phyloP scores from a whole-genome alignment of 2,329 filamentous ascomycete species.

The Pyrenophora graminea region DNA sequence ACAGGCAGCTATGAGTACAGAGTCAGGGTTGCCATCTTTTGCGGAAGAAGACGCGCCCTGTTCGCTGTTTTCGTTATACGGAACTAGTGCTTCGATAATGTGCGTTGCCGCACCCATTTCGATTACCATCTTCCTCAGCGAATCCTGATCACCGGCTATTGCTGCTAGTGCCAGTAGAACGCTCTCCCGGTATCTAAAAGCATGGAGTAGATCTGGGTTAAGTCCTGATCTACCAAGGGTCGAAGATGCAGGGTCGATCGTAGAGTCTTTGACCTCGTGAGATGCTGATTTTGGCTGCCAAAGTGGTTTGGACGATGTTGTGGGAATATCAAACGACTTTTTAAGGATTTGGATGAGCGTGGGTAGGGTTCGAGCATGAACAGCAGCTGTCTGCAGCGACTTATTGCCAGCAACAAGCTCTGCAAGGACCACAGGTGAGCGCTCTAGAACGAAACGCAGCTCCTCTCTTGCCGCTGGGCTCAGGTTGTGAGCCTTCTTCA shows the following conservation, averaged over 20 bases:
- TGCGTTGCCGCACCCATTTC: conserved; percentile 79
- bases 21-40: conserved; percentile 73
- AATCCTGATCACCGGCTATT: conserved; percentile 78
- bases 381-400: conserved; percentile 78
- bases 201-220: conserved; percentile 64
- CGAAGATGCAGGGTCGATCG: conserved; percentile 39
- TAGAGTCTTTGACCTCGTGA: conserved; percentile 30
- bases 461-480: conserved; percentile 54
- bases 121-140: conserved; percentile 80
- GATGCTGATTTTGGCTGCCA: conserved; percentile 55
- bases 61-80: conserved; percentile 53
- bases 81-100: conserved; percentile 80
- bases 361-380: conserved; percentile 68
- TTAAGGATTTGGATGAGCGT: conserved; percentile 67
- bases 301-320: conserved; percentile 55
- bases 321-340: conserved; percentile 65
- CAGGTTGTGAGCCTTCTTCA: conserved; percentile 26
- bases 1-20: conserved; percentile 84
- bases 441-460: conserved; percentile 44
- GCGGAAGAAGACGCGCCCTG: conserved; percentile 39
- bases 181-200: conserved; percentile 75
- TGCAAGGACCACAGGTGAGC: conserved; percentile 75
- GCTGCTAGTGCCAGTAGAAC: conserved; percentile 80
- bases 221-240: conserved; percentile 40
- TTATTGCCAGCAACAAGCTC: conserved; percentile 78